Evolutionary conservation across 805 yeast genomes (phyloP), one percentile per base, ranked within the genome.

Genomic region (Debaryomyces maramus): DNA sequence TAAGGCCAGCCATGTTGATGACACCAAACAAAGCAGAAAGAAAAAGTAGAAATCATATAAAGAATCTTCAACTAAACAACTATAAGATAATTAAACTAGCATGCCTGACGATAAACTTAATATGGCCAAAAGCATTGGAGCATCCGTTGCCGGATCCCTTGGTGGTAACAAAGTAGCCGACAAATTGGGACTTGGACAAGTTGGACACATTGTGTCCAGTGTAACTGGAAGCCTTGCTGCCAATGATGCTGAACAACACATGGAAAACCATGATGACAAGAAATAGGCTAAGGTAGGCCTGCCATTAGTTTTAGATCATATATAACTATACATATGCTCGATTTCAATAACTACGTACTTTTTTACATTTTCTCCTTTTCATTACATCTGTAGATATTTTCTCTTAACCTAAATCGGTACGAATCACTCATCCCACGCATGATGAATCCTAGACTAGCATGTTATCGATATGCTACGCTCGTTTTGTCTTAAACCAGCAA

Each of bases 151-250:
- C 4, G 71, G 71, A 4, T 62, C 68, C n/a, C n/a, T 65, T 14
- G 67, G 58, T 4, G 71, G 66, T n/a, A 61, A 59, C 50, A 62
- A 63, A 50, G 59, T 61, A 6, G 71, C 71, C 14, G 68, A 65
- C 41, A 55, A 52, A 34, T 48, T 60, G 16, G 53, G 48, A 15
- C 38, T 61, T 30, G 71, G 71, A 3, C 41, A 43, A 9, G 65
- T 45, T 3, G 69, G 69, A 14, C 70, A 65, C 44, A 52, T 65
- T 41, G 68, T 58, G 9, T 45, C 59, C 29, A 58, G 66, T 1
- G 46, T 65, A 24, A 61, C 56, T 6, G 71, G 71, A 3, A 54
- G 67, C 7, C 43, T 65, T 9, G 61, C 51, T 34, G 71, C 68
- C 27, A 53, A 58, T 34, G 58, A 60, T 15, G 67, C 52, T 11